Percentiles rank a stretch among this genome's conserved stretches.
These are phyloP conservation scores for Nigrospora osmanthi DNA, from an alignment of 2,329 filamentous ascomycete species.

Conservation along the genomic window DNA sequence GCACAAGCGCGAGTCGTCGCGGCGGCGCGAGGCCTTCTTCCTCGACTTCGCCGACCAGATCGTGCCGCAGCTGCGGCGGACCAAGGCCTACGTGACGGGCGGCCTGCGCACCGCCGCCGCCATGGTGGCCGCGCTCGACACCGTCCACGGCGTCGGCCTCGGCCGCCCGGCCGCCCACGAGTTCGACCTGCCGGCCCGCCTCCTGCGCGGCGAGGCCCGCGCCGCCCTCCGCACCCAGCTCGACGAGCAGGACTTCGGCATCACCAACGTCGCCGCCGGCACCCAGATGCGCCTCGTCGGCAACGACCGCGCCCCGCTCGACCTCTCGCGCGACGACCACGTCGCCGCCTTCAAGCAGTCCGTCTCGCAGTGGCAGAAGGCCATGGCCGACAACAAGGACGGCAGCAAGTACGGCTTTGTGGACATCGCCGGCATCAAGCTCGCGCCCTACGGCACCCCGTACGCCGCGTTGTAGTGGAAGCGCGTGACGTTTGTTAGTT, in stretches of 20 bases:
- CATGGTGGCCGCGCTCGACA: slow-evolving; percentile 50
- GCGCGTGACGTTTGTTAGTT: too few relatives aligned
- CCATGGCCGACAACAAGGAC: slow-evolving; percentile 22
- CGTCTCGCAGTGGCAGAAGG: slow-evolving; percentile 18
- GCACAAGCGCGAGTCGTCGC: slow-evolving; percentile 29
- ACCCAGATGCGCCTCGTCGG: slow-evolving; percentile 25
- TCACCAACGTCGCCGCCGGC: slow-evolving; percentile 18
- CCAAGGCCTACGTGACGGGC: slow-evolving; percentile 51
- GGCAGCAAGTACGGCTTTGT: slow-evolving; percentile 21
- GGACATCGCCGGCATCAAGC: slow-evolving; percentile 20
- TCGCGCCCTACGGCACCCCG: slow-evolving; percentile 23
- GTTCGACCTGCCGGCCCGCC: slow-evolving; percentile 18
- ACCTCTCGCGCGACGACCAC: slow-evolving; percentile 22
- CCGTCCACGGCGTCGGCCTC: slow-evolving; percentile 53
- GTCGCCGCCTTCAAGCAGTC: slow-evolving; percentile 18
- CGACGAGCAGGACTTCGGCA: slow-evolving; percentile 42
- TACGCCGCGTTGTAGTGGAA: slow-evolving; percentile 4
- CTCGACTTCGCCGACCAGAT: slow-evolving; percentile 55
- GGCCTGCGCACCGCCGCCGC: slow-evolving; percentile 45
- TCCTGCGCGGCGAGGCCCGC: slow-evolving; percentile 30
- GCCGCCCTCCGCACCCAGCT: slow-evolving; percentile 38
- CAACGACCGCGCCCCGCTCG: slow-evolving; percentile 20
- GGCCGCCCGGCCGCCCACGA: slow-evolving; percentile 28
- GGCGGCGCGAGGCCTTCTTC: slow-evolving; percentile 59
- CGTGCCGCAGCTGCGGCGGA: slow-evolving; percentile 34